Evolutionary conservation across 2,329 filamentous ascomycete genomes (phyloP).

Genomic region (Diaporthe sp.): DNA sequence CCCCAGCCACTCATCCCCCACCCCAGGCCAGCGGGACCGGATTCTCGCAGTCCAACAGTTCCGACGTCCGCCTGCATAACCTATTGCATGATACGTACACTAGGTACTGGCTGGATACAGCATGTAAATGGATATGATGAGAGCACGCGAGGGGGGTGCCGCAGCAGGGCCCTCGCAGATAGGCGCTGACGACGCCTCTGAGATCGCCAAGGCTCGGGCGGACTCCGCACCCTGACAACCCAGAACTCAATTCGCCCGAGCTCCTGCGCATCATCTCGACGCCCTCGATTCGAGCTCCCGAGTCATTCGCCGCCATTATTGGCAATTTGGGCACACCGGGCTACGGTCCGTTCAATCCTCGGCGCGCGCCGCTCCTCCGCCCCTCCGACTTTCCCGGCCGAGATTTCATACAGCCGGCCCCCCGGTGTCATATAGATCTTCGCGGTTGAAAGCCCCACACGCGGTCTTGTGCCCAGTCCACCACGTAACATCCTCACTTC

Average conservation of each 20-base stretch:
- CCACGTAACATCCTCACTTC: background rate
- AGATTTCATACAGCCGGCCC: background rate
- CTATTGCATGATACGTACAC: background rate
- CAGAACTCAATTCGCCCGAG: slow-evolving; percentile 6
- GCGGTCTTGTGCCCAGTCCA: background rate
- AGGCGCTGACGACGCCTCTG: slow-evolving; percentile 22
- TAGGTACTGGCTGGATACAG: background rate
- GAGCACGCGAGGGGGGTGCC: background rate
- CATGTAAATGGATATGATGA: background rate
- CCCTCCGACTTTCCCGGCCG: slow-evolving; percentile 3
- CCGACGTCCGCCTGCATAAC: background rate
- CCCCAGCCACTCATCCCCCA: slow-evolving; percentile 9
- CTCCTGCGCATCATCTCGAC: slow-evolving; percentile 19
- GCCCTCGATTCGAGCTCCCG: slow-evolving; percentile 18
- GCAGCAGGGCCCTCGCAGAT: background rate
- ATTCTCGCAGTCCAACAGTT: background rate
- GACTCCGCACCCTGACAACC: slow-evolving; percentile 1
- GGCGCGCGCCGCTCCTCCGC: slow-evolving; percentile 10
- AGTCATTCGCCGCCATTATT: slow-evolving; percentile 10
- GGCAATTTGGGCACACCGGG: slow-evolving; percentile 12
- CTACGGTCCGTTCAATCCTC: background rate
- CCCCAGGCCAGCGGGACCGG: background rate
- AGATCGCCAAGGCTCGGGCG: slow-evolving; percentile 15
- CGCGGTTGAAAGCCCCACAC: background rate
- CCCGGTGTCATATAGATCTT: background rate